These are phyloP conservation scores for Iodosphaeria phyllophila DNA, from an alignment of 2,329 filamentous ascomycete species.

Conservation along the genomic window DNA sequence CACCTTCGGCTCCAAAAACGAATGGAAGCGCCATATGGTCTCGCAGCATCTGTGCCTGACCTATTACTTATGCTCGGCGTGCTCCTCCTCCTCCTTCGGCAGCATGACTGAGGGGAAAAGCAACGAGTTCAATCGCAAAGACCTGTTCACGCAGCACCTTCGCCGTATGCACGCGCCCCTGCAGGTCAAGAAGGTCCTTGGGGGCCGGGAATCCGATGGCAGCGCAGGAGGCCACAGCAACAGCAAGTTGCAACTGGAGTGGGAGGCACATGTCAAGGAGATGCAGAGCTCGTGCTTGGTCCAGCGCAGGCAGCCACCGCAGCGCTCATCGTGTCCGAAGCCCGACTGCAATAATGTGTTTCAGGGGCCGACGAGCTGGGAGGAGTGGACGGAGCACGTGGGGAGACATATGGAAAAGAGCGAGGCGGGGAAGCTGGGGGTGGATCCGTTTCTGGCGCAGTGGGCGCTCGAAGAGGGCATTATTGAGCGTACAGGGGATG, in stretches of 20 bases:
- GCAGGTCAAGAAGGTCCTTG: conserved; percentile 41
- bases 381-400: conserved; percentile 83
- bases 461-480: conserved; percentile 47
- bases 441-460: conserved; percentile 36
- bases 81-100: too few species aligned
- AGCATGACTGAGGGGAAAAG: conserved; percentile 23
- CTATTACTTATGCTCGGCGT: conserved; percentile 45
- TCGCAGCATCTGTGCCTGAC: conserved; percentile 69
- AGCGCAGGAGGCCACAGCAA: conserved; percentile 36
- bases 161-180: conserved; percentile 79
- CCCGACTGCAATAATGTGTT: conserved; percentile 55
- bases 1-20: conserved; percentile 83
- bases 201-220: too few species aligned
- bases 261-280: conserved; percentile 46
- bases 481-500: conserved; percentile 36
- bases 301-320: conserved; percentile 48
- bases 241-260: conserved; percentile 38
- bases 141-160: conserved; percentile 86
- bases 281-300: conserved; percentile 61
- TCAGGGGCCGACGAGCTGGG: conserved; percentile 59
- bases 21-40: conserved; percentile 90
- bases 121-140: conserved; percentile 76
- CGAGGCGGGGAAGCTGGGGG: conserved; percentile 35
- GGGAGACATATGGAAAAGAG: conserved; percentile 73
- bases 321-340: conserved; percentile 50